Conservation (phyloP, 75 land plant genomes). For the Picea glauca region DNA sequence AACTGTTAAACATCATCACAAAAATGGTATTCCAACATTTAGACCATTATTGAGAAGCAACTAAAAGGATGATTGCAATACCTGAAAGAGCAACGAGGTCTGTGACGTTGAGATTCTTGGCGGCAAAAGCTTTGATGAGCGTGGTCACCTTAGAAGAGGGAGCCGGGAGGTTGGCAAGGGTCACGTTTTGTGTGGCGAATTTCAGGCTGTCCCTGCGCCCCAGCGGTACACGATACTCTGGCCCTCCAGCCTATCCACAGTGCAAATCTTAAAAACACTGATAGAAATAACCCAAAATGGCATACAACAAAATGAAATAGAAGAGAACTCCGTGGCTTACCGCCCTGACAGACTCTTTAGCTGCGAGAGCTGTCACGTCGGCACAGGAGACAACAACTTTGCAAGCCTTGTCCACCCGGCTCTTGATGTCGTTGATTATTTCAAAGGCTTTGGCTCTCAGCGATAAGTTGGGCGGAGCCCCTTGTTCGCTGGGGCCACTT, state of each 20-base stretch:
- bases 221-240: neutral
- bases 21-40: neutral
- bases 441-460: conserved; percentile 36
- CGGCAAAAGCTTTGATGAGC: neutral
- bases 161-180: conserved; percentile 6
- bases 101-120: neutral
- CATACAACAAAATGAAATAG: neutral
- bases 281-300: neutral
- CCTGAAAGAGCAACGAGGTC: conserved; percentile 3
- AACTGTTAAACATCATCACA: neutral
- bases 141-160: neutral
- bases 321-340: neutral
- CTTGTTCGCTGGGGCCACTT: conserved; percentile 22
- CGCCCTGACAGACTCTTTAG: conserved; percentile 35
- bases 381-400: conserved; percentile 50
- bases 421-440: conserved; percentile 34
- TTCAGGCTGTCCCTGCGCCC: conserved; percentile 1
- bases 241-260: neutral
- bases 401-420: conserved; percentile 22
- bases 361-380: conserved; percentile 44
- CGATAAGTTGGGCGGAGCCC: conserved; percentile 34
- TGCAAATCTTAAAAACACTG: neutral
- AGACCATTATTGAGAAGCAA: neutral
- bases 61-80: neutral
- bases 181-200: neutral